These are phyloP conservation scores for Fusarium palustre DNA, from an alignment of 2,329 filamentous ascomycete genomes.

Conservation along the genomic window DNA sequence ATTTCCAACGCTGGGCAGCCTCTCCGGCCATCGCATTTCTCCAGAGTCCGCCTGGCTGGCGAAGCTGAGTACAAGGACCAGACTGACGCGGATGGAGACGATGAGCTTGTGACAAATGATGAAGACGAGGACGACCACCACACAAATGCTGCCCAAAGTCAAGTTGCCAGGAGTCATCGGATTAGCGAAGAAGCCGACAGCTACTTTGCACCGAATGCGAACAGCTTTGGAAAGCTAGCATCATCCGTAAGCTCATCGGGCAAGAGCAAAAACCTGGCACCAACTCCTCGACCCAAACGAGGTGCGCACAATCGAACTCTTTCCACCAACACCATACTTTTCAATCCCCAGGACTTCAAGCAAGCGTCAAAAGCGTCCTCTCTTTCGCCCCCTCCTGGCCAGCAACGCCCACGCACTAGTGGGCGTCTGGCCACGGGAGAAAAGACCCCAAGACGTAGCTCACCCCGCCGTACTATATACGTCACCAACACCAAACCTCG, in stretches of 20 bases:
- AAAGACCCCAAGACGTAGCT: slow-evolving; percentile 59
- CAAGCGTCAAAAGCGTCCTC: slow-evolving; percentile 57
- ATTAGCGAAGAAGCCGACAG: slow-evolving; percentile 56
- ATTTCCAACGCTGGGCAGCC: slow-evolving; percentile 63
- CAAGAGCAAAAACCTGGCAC: slow-evolving; percentile 46
- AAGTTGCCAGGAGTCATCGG: slow-evolving; percentile 43
- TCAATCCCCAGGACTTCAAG: slow-evolving; percentile 71
- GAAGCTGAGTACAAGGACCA: slow-evolving; percentile 66
- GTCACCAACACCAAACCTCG: slow-evolving; percentile 64
- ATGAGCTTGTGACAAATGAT: slow-evolving; percentile 86
- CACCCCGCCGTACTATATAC: slow-evolving; percentile 60
- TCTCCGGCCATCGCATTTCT: slow-evolving; percentile 46
- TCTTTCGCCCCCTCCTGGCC: slow-evolving; percentile 54
- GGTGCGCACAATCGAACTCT: slow-evolving; percentile 75
- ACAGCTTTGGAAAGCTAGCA: slow-evolving; percentile 54
- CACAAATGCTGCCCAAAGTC: slow-evolving; percentile 56
- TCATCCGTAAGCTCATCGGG: slow-evolving; percentile 52
- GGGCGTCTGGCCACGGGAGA: slow-evolving; percentile 48
- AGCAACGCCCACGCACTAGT: slow-evolving; percentile 54
- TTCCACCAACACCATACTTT: slow-evolving; percentile 87
- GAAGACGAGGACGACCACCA: slow-evolving; percentile 72
- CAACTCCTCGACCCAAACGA: slow-evolving; percentile 53
- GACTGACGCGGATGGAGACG: slow-evolving; percentile 88
- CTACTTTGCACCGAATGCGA: slow-evolving; percentile 66
- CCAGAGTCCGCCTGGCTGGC: slow-evolving; percentile 54